A percentile compares a stretch with the other conserved stretches of the same genome.
Evolutionary conservation across 352 stramenopile species (phyloP).

Genomic region (Aphanomyces invadans): DNA sequence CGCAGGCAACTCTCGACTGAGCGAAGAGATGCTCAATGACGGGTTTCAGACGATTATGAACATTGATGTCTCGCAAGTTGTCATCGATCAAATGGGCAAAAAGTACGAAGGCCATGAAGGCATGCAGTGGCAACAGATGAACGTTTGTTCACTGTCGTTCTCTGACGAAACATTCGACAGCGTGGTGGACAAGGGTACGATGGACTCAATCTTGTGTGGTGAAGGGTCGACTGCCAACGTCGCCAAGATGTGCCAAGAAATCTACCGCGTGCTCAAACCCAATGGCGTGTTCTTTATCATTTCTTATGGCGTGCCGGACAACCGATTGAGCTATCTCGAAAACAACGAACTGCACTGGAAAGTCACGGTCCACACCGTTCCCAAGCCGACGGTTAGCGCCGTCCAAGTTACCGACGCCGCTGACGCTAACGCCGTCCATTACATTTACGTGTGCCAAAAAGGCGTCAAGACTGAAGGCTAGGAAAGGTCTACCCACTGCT

Average conservation of each 20-base stretch:
- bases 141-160: constrained; percentile 91
- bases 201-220: constrained; percentile 94
- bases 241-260: constrained; percentile 93
- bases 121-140: constrained; percentile 94
- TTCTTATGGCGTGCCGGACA: constrained; percentile 93
- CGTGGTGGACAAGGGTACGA: constrained; percentile 92
- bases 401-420: constrained; percentile 85
- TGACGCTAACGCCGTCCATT: constrained; percentile 92
- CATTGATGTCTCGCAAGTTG: constrained; percentile 92
- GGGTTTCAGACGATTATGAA: constrained; percentile 93
- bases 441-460: constrained; percentile 96
- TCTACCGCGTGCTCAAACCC: constrained; percentile 91
- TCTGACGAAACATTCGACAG: constrained; percentile 91
- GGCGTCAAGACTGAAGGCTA: constrained; percentile 40
- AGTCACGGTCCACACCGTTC: constrained; percentile 92
- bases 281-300: constrained; percentile 93
- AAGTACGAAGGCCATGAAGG: constrained; percentile 90
- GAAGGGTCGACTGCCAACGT: constrained; percentile 93
- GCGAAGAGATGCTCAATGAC: constrained; percentile 94
- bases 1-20: constrained; percentile 90
- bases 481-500: neutral
- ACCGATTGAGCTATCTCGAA: constrained; percentile 93
- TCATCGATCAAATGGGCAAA: constrained; percentile 91
- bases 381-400: constrained; percentile 92
- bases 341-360: constrained; percentile 94